phyloP scores from a whole-genome alignment of 768 basidiomycete species.

The Exidia glandulosa region DNA sequence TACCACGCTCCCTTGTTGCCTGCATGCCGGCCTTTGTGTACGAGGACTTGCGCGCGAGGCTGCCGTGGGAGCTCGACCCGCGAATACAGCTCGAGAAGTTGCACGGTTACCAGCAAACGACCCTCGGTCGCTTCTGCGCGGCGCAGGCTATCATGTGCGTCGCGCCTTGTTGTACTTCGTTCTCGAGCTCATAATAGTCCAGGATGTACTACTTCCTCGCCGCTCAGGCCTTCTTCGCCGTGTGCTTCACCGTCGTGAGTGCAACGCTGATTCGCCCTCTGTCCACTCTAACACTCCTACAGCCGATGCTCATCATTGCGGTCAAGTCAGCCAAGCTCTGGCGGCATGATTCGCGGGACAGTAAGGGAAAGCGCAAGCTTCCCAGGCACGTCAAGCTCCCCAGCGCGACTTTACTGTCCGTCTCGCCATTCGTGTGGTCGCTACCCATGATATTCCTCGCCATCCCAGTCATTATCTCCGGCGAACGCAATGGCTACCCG shows the following conservation, averaged over 20 bases:
- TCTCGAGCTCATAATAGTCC: neutral
- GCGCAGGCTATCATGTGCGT: neutral
- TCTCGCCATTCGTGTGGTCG: neutral
- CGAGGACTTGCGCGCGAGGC: neutral
- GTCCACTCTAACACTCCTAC: neutral
- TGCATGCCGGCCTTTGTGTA: neutral
- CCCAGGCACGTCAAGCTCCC: neutral
- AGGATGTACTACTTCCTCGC: slow-evolving; percentile 1
- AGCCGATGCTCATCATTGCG: neutral
- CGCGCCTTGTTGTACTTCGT: neutral
- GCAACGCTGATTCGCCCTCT: neutral
- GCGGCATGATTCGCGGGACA: neutral
- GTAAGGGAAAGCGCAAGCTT: no score
- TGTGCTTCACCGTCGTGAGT: neutral
- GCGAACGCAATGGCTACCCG: neutral
- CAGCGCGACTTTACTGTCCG: neutral
- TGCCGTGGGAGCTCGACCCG: neutral
- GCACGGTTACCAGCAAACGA: neutral
- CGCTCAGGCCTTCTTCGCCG: neutral
- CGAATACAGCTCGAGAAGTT: neutral
- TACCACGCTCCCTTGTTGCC: neutral
- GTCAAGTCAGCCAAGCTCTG: neutral
- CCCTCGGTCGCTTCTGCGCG: neutral
- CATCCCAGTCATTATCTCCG: neutral
- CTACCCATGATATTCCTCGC: neutral